Percentiles rank a stretch among this genome's conserved stretches.
phyloP scores from a whole-genome alignment of 2,329 filamentous ascomycete species.

The Verticillium dahliae region DNA sequence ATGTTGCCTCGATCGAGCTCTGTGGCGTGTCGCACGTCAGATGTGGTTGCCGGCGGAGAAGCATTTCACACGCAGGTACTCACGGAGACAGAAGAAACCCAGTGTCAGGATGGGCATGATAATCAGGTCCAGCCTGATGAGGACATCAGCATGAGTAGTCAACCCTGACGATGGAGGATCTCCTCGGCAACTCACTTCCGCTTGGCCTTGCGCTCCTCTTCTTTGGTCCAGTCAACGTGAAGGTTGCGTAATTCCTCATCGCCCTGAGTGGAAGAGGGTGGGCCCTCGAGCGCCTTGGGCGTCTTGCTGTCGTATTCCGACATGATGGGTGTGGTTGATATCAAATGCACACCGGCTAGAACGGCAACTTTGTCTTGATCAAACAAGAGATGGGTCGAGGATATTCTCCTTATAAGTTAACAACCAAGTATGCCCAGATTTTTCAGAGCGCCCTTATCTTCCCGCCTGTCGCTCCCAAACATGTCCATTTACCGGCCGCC shows the following conservation, averaged over 20 bases:
- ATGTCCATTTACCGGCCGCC: not conserved
- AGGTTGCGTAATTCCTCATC: conserved; percentile 23
- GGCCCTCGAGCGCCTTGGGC: not conserved
- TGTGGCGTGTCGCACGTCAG: conserved; percentile 6
- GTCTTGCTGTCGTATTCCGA: not conserved
- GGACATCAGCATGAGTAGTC: not conserved
- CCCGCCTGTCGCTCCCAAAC: not conserved
- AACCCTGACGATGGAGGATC: not conserved
- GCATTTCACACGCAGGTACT: conserved; percentile 7
- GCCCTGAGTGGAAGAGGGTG: conserved; percentile 5
- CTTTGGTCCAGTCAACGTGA: conserved; percentile 23
- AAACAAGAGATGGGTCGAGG: not conserved
- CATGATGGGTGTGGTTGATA: not conserved
- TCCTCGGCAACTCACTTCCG: conserved; percentile 23
- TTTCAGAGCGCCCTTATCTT: not conserved
- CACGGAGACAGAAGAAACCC: conserved; percentile 35
- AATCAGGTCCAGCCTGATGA: conserved; percentile 27
- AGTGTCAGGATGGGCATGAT: conserved; percentile 34
- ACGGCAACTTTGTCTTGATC: not conserved
- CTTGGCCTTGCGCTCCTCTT: conserved; percentile 30
- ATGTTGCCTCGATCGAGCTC: conserved; percentile 32
- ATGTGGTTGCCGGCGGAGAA: not conserved
- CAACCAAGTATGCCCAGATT: not conserved
- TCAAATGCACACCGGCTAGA: not conserved
- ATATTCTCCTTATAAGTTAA: not conserved